A percentile compares a stretch with the other conserved stretches of the same genome.
Evolutionary conservation across 257 asterid species (phyloP).

Genomic region (Ilex asprella): DNA sequence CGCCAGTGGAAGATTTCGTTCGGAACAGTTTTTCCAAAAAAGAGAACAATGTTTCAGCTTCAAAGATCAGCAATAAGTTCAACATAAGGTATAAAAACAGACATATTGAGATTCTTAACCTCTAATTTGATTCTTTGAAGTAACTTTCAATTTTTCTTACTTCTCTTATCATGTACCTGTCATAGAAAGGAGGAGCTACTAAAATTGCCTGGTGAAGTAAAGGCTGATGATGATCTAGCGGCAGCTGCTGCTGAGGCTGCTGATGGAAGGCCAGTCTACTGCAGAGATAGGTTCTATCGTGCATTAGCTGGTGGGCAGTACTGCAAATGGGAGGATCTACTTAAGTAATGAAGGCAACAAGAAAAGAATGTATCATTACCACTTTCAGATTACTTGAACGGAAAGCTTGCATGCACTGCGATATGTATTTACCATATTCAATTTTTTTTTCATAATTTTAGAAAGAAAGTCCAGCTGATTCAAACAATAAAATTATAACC

Average conservation of each 20-base stretch:
- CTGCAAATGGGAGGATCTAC: slow-evolving; percentile 77
- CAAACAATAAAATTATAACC: neutral
- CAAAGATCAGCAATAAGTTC: slow-evolving; percentile 35
- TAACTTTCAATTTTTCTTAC: neutral
- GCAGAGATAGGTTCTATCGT: slow-evolving; percentile 71
- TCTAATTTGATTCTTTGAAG: neutral
- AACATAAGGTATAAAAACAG: slow-evolving; percentile 43
- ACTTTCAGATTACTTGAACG: neutral
- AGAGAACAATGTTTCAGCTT: slow-evolving; percentile 34
- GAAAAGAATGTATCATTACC: neutral
- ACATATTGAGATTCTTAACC: neutral
- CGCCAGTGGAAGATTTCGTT: slow-evolving; percentile 70
- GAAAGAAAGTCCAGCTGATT: neutral
- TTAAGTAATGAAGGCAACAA: slow-evolving; percentile 19
- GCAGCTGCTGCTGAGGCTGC: slow-evolving; percentile 79
- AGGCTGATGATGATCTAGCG: slow-evolving; percentile 68
- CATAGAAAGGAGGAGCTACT: slow-evolving; percentile 74
- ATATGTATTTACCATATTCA: neutral
- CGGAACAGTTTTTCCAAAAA: slow-evolving; percentile 32
- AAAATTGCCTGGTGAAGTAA: slow-evolving; percentile 63
- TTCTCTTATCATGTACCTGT: slow-evolving; percentile 4
- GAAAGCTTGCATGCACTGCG: neutral
- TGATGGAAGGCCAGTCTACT: slow-evolving; percentile 77
- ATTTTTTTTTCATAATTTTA: neutral
- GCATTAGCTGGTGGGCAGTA: slow-evolving; percentile 81